phyloP scores from a whole-genome alignment of 1,139 yeast species.

The Diutina sp. region DNA sequence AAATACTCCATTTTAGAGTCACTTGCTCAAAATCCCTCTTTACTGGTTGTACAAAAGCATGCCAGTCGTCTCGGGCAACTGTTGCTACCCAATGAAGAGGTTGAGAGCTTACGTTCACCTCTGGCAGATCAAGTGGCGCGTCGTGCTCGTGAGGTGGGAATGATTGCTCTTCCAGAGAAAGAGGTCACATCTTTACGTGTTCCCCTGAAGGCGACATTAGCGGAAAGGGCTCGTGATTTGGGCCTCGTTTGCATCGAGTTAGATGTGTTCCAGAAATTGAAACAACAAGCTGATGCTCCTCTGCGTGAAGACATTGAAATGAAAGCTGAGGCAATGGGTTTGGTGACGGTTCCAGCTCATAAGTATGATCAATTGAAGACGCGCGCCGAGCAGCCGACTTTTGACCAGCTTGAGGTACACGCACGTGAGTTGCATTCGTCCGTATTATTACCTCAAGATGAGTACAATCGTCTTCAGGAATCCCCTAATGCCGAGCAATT shows the following conservation, averaged over 20 bases:
- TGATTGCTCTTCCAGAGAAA: neutral
- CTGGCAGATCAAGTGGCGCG: neutral
- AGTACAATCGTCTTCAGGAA: conserved; percentile 9
- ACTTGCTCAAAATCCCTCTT: conserved; percentile 7
- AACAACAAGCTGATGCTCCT: neutral
- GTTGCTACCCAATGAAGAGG: neutral
- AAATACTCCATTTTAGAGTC: conserved; percentile 6
- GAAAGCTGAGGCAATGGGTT: neutral
- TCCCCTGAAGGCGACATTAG: neutral
- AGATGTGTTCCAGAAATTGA: neutral
- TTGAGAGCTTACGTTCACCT: neutral
- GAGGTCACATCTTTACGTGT: neutral
- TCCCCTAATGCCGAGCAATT: conserved; percentile 5
- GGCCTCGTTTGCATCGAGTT: neutral
- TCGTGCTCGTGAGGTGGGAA: neutral
- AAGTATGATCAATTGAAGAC: conserved; percentile 8
- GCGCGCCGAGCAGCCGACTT: conserved; percentile 20
- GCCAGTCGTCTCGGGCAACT: neutral
- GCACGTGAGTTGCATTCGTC: conserved; percentile 17
- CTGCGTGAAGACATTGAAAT: neutral
- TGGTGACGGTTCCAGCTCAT: conserved; percentile 4
- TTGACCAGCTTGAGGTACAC: conserved; percentile 17
- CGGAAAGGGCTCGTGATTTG: neutral
- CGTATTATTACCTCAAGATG: conserved; percentile 11
- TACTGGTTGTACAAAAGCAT: conserved; percentile 8